Evolutionary conservation across 805 yeast species (phyloP).

Genomic region (Cyberlindnera bimundalis): DNA sequence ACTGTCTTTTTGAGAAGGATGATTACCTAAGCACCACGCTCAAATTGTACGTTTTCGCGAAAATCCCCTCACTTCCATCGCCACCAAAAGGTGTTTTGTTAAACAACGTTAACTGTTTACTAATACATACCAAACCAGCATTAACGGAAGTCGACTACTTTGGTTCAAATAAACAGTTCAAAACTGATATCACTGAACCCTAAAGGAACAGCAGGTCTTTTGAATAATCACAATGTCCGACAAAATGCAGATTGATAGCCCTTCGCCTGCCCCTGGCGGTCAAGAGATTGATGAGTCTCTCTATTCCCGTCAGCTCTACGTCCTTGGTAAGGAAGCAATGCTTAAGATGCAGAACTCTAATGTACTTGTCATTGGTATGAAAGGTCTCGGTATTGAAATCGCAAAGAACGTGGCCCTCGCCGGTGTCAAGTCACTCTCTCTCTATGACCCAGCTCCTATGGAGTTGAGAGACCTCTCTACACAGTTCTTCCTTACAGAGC

Average conservation of each 20-base stretch:
- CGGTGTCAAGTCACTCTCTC: slow-evolving; percentile 87
- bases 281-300: slow-evolving; percentile 84
- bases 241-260: slow-evolving; percentile 42
- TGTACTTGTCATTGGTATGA: slow-evolving; percentile 85
- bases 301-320: slow-evolving; percentile 95
- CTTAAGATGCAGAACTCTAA: slow-evolving; percentile 90
- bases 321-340: slow-evolving; percentile 98
- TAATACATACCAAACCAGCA: too few relatives aligned
- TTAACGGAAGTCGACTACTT: too few relatives aligned
- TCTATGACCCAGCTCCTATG: slow-evolving; percentile 78
- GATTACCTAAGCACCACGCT: too few relatives aligned
- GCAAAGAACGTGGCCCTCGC: slow-evolving; percentile 96
- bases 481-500: slow-evolving; percentile 75
- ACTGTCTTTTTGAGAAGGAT: too few relatives aligned
- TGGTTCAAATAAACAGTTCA: too few relatives aligned
- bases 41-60: too few relatives aligned
- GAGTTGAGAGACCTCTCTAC: slow-evolving; percentile 73
- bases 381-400: slow-evolving; percentile 92
- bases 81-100: too few relatives aligned
- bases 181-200: too few relatives aligned
- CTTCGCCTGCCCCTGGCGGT: slow-evolving; percentile 26
- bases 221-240: slow-evolving; percentile 30
- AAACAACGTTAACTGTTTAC: too few relatives aligned
- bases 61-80: too few relatives aligned
- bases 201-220: too few relatives aligned